A percentile compares a stretch with the other conserved stretches of the same genome.
Evolutionary conservation across 106 monocot genomes (phyloP).

Genomic region (Phalaenopsis aphrodite): DNA sequence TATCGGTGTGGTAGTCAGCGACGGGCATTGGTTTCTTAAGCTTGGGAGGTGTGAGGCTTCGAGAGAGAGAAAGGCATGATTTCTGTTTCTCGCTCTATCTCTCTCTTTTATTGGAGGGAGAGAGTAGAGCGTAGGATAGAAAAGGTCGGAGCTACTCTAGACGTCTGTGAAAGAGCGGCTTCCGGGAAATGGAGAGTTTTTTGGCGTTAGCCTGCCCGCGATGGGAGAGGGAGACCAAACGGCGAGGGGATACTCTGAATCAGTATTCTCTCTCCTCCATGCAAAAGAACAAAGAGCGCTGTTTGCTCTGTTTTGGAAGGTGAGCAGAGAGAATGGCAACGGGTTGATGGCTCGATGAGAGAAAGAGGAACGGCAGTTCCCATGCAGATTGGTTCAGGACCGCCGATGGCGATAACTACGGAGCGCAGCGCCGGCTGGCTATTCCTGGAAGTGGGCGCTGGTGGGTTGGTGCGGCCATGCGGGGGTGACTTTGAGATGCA

Average conservation of each 20-base stretch:
- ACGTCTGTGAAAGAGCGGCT: neutral
- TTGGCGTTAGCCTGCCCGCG: neutral
- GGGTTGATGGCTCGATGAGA: neutral
- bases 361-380: neutral
- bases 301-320: neutral
- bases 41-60: neutral
- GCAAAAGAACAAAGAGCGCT: neutral
- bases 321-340: neutral
- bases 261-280: neutral
- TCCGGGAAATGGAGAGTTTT: neutral
- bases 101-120: neutral
- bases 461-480: neutral
- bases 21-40: neutral
- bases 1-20: constrained; percentile 4
- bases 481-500: neutral
- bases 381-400: neutral
- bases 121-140: neutral
- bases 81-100: neutral
- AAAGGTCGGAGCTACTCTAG: neutral
- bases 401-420: neutral
- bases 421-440: constrained; percentile 6
- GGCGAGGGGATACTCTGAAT: constrained; percentile 7
- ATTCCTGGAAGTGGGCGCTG: neutral
- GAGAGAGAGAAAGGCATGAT: neutral
- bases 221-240: neutral